Evolutionary conservation across 2,329 filamentous ascomycete species (phyloP).

Genomic region (Aspergillus cejpii): DNA sequence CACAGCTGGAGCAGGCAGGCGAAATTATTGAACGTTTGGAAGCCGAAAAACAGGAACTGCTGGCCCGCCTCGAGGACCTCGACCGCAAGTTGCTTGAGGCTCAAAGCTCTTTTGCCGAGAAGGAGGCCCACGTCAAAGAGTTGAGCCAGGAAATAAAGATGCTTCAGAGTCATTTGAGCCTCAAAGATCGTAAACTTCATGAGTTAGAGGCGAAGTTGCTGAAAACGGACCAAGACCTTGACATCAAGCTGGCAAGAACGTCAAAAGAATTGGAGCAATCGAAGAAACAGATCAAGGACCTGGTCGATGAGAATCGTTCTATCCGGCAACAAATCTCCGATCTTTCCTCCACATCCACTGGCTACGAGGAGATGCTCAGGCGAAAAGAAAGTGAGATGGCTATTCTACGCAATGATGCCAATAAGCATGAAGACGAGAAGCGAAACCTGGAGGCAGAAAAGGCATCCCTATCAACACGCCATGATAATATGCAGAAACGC

Average conservation of each 20-base stretch:
- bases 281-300: conserved; percentile 66
- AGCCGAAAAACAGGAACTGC: conserved; percentile 71
- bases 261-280: conserved; percentile 72
- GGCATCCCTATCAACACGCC: conserved; percentile 62
- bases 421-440: conserved; percentile 74
- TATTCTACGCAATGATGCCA: conserved; percentile 75
- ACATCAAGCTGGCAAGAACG: conserved; percentile 70
- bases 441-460: conserved; percentile 73
- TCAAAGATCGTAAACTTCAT: conserved; percentile 84
- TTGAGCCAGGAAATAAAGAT: conserved; percentile 81
- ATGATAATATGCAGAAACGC: conserved; percentile 67
- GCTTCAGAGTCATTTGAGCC: conserved; percentile 77
- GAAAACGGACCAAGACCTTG: conserved; percentile 79
- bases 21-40: conserved; percentile 80
- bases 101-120: conserved; percentile 62
- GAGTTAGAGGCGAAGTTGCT: conserved; percentile 81
- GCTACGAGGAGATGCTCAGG: conserved; percentile 88
- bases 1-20: conserved; percentile 85
- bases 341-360: conserved; percentile 82
- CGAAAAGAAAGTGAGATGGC: conserved; percentile 90
- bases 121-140: conserved; percentile 67
- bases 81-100: conserved; percentile 66
- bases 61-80: conserved; percentile 60
- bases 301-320: conserved; percentile 71
- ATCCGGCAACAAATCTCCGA: conserved; percentile 80